Conservation (phyloP, 2,329 filamentous ascomycete species). For the Phoma sp. region DNA sequence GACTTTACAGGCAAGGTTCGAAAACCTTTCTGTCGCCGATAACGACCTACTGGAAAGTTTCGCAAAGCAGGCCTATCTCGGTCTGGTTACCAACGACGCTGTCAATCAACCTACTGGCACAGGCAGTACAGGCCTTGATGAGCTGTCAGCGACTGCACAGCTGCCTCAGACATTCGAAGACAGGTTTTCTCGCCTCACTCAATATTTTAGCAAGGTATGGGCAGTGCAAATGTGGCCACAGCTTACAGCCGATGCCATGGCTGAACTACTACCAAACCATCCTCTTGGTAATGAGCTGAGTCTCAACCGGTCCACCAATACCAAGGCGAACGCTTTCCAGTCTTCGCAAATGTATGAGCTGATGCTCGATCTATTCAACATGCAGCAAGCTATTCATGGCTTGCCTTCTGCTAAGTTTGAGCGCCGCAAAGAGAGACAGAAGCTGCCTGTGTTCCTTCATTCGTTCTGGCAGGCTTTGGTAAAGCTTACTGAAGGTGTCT, state of each 20-base stretch:
- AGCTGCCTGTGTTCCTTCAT: constrained; percentile 39
- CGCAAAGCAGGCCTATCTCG: constrained; percentile 30
- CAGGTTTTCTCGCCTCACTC: constrained; percentile 28
- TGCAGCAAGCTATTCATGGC: constrained; percentile 35
- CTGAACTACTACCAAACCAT: constrained; percentile 48
- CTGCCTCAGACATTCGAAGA: constrained; percentile 2
- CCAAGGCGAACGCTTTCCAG: constrained; percentile 17
- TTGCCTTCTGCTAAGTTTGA: constrained; percentile 42
- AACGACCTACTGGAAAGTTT: constrained; percentile 37
- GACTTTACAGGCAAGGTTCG: constrained; percentile 33
- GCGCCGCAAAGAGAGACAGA: constrained; percentile 44
- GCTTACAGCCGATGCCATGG: constrained; percentile 4
- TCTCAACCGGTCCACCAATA: constrained; percentile 32
- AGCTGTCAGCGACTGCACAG: background rate
- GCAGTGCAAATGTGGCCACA: constrained; percentile 16
- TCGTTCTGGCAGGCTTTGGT: constrained; percentile 31
- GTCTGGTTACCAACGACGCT: constrained; percentile 16
- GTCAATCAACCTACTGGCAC: constrained; percentile 10
- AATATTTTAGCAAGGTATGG: constrained; percentile 41
- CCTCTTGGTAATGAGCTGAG: constrained; percentile 55
- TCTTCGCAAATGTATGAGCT: constrained; percentile 38
- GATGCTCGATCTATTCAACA: constrained; percentile 37
- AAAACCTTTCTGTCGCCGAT: constrained; percentile 47
- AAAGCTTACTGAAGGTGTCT: constrained; percentile 24
- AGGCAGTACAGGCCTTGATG: background rate